Evolutionary conservation across 2,329 filamentous ascomycete species (phyloP), one percentile per base, ranked within the genome.

Genomic region (Teratosphaeria destructans): DNA sequence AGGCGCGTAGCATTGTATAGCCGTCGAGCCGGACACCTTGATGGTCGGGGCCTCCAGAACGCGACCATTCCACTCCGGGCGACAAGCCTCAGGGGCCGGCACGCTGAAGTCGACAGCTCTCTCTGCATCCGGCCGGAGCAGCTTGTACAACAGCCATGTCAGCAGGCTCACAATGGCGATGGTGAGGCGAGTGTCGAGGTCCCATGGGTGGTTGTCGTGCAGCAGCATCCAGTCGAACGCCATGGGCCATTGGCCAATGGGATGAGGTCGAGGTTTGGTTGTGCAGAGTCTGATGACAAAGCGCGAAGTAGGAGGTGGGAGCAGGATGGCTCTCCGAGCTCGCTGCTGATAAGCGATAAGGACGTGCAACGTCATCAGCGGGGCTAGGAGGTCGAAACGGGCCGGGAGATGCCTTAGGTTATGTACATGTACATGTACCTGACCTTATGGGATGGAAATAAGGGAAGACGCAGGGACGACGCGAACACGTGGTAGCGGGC

Each of bases 1-100:
- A 1, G 94, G 94, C 52, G 88, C 88, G 73, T 94, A 94, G 76
- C 90, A 95, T 75, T 90, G 88, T 61, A 95, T 86, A 7, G 85
- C 82, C 1, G 82, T 81, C 47, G 84, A 85, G 16, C 84, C 85
- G 1, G 83, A 72, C n/a, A 83, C 79, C 75, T 86, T 88, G 71
- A 90, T 78, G 19, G 78, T 79, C 1, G 86, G 80, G 39, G 80
- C 71, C 14, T 85, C 78, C 39, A 90, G 77, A 37, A 83, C 77
- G 64, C 80, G 78, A 55, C 80, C 78, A 59, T 82, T 79, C 71
- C 80, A 82, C 6, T 72, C 77, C 14, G 73, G 67, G 55, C 80
- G 76, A 57, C 84, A 83, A 63, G 82, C 74, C 71, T 83, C 82
- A n/a, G 88, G 86, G 52, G 81, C 68, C 5, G 83, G 79, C 29